Evolutionary conservation across 108 stramenopile species (phyloP).

Genomic region (Discostella pseudostelligera): DNA sequence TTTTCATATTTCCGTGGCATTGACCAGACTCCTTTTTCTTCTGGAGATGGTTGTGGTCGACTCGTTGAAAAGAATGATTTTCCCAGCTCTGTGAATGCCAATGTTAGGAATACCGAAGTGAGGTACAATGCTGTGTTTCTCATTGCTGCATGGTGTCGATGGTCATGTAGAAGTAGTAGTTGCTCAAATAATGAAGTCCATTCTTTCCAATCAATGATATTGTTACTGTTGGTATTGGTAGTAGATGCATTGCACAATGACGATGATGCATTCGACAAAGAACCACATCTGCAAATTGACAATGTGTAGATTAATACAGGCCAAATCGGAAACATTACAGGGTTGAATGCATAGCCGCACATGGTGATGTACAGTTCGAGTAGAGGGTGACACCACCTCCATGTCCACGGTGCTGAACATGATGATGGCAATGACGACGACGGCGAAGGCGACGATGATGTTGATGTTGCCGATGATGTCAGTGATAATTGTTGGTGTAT

Average conservation of each 20-base stretch:
- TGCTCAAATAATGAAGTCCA: neutral
- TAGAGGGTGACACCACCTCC: no score
- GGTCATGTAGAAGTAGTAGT: no score
- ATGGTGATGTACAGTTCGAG: constrained; percentile 35
- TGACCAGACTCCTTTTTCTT: neutral
- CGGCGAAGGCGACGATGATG: no score
- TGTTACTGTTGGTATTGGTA: no score
- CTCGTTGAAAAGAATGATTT: constrained; percentile 52
- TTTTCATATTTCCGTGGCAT: constrained; percentile 26
- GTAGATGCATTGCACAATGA: neutral
- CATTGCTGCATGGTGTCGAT: neutral
- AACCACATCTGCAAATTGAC: neutral
- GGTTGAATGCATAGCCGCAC: constrained; percentile 54
- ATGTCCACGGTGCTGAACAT: no score
- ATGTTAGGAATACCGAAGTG: constrained; percentile 35
- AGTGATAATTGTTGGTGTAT: constrained; percentile 29
- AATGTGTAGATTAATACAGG: constrained; percentile 17
- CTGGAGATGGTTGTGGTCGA: constrained; percentile 20
- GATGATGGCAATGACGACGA: no score
- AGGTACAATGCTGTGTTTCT: constrained; percentile 37
- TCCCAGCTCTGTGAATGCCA: constrained; percentile 43
- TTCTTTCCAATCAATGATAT: constrained; percentile 4
- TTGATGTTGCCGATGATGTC: constrained; percentile 1
- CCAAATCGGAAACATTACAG: constrained; percentile 42
- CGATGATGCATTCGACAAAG: neutral